These are phyloP conservation scores for Cercospora beticola DNA, from an alignment of 2,329 filamentous ascomycete genomes.

Conservation along the genomic window DNA sequence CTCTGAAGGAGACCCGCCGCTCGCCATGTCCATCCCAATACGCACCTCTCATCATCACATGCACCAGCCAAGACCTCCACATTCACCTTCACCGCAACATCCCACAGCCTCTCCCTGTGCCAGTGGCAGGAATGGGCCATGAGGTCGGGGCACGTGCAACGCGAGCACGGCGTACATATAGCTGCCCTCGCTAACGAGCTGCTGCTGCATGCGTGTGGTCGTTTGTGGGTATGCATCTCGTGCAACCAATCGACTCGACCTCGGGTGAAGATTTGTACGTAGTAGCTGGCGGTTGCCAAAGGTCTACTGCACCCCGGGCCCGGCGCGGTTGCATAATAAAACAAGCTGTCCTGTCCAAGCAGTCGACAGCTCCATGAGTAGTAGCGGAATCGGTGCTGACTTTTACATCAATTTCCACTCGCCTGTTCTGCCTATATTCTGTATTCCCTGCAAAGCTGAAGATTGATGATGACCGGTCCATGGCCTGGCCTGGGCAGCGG, in stretches of 20 bases:
- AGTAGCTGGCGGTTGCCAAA: neutral
- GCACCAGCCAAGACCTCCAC: neutral
- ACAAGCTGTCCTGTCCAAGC: neutral
- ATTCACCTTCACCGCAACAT: neutral
- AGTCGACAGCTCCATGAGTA: neutral
- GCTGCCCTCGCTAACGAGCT: neutral
- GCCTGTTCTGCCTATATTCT: neutral
- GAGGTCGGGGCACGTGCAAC: neutral
- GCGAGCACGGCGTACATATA: neutral
- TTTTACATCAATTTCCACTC: neutral
- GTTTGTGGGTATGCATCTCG: neutral
- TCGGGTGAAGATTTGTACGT: neutral
- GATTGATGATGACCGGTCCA: neutral
- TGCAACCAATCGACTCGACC: constrained; percentile 2
- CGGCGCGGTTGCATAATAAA: neutral
- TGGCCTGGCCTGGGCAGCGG: neutral
- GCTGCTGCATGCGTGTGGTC: neutral
- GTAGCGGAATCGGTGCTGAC: neutral
- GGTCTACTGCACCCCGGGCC: neutral
- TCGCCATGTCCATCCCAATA: neutral
- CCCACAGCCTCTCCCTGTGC: neutral
- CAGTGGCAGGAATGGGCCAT: neutral
- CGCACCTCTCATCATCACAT: neutral
- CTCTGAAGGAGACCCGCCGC: neutral
- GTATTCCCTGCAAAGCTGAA: neutral